Evolutionary conservation across 1,284 basidiomycete species (phyloP).

Genomic region (Apiotrichum domesticum): DNA sequence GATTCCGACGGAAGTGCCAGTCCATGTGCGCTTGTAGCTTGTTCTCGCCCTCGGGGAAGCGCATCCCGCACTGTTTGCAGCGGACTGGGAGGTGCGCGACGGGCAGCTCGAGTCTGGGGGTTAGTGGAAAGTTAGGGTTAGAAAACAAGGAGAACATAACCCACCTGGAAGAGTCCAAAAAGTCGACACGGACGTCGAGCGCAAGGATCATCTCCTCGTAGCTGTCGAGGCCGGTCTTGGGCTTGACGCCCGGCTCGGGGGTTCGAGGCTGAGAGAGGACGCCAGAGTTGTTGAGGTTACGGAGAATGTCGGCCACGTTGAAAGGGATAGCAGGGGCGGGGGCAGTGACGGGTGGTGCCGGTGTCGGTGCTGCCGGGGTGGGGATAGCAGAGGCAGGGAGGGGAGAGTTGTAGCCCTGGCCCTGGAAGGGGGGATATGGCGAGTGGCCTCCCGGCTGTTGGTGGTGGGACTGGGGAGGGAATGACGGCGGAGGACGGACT

Average conservation of each 20-base stretch:
- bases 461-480: not conserved
- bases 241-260: slow-evolving; percentile 40
- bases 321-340: slow-evolving; percentile 22
- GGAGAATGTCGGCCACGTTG: slow-evolving; percentile 39
- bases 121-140: not conserved
- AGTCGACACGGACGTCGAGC: slow-evolving; percentile 63
- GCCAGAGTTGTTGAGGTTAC: slow-evolving; percentile 34
- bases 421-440: slow-evolving; percentile 7
- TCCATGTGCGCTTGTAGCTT: slow-evolving; percentile 85
- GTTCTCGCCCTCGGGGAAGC: slow-evolving; percentile 71
- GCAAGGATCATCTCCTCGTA: slow-evolving; percentile 68
- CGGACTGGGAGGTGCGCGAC: slow-evolving; percentile 70
- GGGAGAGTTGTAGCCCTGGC: not conserved
- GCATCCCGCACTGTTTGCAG: slow-evolving; percentile 90
- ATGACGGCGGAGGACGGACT: slow-evolving; percentile 13
- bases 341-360: not conserved
- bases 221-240: slow-evolving; percentile 52
- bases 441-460: slow-evolving; percentile 7
- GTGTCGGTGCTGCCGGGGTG: not conserved
- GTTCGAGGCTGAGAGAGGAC: slow-evolving; percentile 51
- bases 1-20: slow-evolving; percentile 94
- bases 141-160: slow-evolving; percentile 22
- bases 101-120: slow-evolving; percentile 51
- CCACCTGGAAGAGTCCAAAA: slow-evolving; percentile 67
- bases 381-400: no score